Percentiles rank a stretch among this genome's conserved stretches.
Conservation (phyloP, 768 basidiomycete species). For the Trichaptum fuscoviolaceum region DNA sequence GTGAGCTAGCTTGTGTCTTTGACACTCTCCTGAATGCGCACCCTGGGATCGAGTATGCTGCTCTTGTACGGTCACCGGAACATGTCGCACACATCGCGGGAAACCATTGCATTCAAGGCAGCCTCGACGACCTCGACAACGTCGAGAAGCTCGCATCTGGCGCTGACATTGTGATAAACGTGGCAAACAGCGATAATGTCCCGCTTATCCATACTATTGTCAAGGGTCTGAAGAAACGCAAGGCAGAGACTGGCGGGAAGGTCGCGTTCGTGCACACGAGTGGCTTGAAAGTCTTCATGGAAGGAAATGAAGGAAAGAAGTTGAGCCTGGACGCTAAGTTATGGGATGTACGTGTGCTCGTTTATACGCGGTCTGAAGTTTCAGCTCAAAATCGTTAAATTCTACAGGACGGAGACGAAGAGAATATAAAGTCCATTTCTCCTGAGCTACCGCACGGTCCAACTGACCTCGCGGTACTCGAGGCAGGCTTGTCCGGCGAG, state of each 20-base stretch:
- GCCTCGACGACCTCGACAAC: background rate
- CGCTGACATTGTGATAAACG: constrained; percentile 1
- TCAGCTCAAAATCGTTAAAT: background rate
- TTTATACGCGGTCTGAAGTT: background rate
- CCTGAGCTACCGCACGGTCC: background rate
- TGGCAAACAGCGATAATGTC: background rate
- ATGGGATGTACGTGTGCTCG: background rate
- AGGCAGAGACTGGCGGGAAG: background rate
- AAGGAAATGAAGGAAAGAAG: background rate
- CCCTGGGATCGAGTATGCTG: background rate
- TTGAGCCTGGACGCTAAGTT: background rate
- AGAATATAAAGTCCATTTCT: background rate
- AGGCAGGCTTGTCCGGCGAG: constrained; percentile 1
- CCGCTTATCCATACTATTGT: background rate
- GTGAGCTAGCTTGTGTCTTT: background rate
- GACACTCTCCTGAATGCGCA: background rate
- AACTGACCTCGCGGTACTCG: background rate
- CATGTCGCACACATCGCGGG: background rate
- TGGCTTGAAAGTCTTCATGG: background rate
- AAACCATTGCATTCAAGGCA: background rate
- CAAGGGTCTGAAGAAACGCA: background rate
- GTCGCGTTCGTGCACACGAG: constrained; percentile 1
- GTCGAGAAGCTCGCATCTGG: constrained; percentile 1
- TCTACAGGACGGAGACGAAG: background rate
- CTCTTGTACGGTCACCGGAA: background rate